Evolutionary conservation across 73 alveolate genomes (phyloP).

Genomic region (Stentor roeselii): DNA sequence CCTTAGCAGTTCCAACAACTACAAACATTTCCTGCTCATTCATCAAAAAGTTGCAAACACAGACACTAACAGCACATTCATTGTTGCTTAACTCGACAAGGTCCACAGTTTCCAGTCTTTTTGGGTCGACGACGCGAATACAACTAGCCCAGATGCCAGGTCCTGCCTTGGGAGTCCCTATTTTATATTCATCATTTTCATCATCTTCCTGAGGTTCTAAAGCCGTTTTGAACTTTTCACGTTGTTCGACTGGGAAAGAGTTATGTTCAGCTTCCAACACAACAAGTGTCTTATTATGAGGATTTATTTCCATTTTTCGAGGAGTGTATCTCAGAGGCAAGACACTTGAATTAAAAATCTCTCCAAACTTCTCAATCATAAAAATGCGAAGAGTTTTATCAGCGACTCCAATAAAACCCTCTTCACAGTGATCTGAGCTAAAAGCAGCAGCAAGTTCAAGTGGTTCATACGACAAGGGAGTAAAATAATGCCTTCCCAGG

Average conservation of each 20-base stretch:
- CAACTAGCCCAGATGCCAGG: constrained; percentile 90
- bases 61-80: constrained; percentile 74
- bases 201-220: constrained; percentile 32
- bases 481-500: constrained; percentile 64
- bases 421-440: constrained; percentile 59
- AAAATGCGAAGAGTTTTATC: constrained; percentile 77
- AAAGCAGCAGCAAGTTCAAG: constrained; percentile 78
- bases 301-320: constrained; percentile 78
- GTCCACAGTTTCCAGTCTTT: constrained; percentile 56
- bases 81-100: constrained; percentile 78
- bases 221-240: constrained; percentile 39
- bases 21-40: constrained; percentile 47
- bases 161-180: constrained; percentile 64
- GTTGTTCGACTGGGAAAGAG: constrained; percentile 23
- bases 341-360: constrained; percentile 71
- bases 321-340: constrained; percentile 88
- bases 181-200: constrained; percentile 40
- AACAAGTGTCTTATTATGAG: constrained; percentile 69
- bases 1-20: constrained; percentile 71
- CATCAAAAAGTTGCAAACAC: constrained; percentile 56
- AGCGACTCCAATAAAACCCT: constrained; percentile 81
- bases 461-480: constrained; percentile 78
- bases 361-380: constrained; percentile 82
- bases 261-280: constrained; percentile 88
- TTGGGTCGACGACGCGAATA: constrained; percentile 86